These are phyloP conservation scores for Zhuliangozyma parablackwelliae DNA, from an alignment of 1,139 yeast genomes.

Conservation along the genomic window DNA sequence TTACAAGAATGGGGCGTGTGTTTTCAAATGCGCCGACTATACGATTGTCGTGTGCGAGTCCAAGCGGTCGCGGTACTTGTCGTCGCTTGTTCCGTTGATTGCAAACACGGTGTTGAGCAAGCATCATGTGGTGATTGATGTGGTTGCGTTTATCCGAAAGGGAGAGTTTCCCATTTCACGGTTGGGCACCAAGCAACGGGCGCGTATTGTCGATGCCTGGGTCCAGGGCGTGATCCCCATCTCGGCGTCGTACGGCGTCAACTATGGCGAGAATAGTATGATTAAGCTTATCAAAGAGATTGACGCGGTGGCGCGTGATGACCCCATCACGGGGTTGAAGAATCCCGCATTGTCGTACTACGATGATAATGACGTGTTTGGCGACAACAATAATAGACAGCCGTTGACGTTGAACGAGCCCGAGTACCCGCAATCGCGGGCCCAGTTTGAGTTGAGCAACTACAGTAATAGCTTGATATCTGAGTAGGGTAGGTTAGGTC, in stretches of 20 bases:
- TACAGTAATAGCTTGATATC: conserved; percentile 7
- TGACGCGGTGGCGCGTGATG: conserved; percentile 37
- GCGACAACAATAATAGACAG: conserved; percentile 17
- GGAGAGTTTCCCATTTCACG: conserved; percentile 67
- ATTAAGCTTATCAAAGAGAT: conserved; percentile 51
- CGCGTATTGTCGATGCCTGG: conserved; percentile 58
- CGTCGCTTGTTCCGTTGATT: conserved; percentile 79
- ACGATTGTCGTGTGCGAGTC: conserved; percentile 78
- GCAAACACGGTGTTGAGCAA: conserved; percentile 74
- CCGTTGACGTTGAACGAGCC: conserved; percentile 24
- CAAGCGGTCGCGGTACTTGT: conserved; percentile 44
- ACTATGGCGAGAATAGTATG: conserved; percentile 64
- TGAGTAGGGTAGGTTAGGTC: not conserved
- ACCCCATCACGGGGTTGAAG: conserved; percentile 40
- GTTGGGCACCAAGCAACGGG: conserved; percentile 73
- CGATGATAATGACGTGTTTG: conserved; percentile 29
- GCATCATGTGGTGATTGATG: conserved; percentile 82
- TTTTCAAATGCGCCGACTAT: conserved; percentile 81
- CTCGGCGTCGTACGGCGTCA: conserved; percentile 45
- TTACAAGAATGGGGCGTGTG: conserved; percentile 56
- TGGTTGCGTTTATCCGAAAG: conserved; percentile 71
- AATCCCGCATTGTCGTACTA: conserved; percentile 45
- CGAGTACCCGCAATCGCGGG: conserved; percentile 5
- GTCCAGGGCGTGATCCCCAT: conserved; percentile 46
- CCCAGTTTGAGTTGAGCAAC: conserved; percentile 6